Percentiles rank a stretch among this genome's conserved stretches.
Evolutionary conservation across 2,329 filamentous ascomycete genomes (phyloP).

Genomic region (Scedosporium boydii): DNA sequence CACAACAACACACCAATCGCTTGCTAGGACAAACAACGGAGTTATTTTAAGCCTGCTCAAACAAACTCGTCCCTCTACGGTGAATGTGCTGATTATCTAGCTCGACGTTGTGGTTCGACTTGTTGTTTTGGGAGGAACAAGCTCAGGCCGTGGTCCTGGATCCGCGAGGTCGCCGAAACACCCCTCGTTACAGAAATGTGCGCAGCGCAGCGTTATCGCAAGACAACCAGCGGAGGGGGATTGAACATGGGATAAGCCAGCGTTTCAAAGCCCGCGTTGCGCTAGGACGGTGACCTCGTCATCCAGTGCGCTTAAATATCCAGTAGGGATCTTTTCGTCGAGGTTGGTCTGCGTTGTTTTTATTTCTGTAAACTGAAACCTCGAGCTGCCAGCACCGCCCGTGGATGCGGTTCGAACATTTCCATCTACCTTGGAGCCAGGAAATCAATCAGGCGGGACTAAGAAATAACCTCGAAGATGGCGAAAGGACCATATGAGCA

Average conservation of each 20-base stretch:
- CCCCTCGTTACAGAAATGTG: conserved; percentile 1
- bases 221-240: neutral
- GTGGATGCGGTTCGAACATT: no score
- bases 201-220: neutral
- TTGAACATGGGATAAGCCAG: neutral
- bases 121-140: neutral
- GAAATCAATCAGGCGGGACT: no score
- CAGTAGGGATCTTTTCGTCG: neutral
- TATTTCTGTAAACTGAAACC: no score
- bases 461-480: neutral
- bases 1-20: no score
- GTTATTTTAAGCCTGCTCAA: neutral
- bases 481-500: neutral
- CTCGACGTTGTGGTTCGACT: neutral
- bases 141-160: neutral
- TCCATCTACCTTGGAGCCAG: no score
- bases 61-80: neutral
- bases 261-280: neutral
- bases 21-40: no score
- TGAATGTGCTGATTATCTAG: neutral
- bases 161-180: neutral
- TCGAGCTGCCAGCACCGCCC: no score
- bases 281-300: neutral
- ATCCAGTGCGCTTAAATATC: neutral
- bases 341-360: no score